Conservation (phyloP, 2,329 filamentous ascomycete genomes). For the Zalaria sp. region DNA sequence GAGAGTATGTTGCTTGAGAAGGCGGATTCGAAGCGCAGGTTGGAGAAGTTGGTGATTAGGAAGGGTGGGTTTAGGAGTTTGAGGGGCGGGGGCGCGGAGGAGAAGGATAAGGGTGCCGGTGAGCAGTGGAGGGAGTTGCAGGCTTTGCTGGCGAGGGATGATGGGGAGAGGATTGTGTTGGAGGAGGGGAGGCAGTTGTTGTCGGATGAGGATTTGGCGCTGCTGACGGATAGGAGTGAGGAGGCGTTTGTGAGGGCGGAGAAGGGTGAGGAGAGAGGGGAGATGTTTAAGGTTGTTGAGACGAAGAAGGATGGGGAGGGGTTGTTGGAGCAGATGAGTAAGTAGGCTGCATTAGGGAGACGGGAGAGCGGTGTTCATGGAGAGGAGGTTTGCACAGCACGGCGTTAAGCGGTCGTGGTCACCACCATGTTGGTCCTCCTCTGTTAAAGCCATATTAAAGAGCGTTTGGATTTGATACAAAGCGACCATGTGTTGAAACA, state of each 20-base stretch:
- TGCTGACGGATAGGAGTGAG: conserved; percentile 61
- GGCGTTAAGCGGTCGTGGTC: too few species aligned
- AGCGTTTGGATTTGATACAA: too few species aligned
- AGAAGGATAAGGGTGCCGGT: conserved; percentile 28
- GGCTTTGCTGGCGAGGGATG: conserved; percentile 41
- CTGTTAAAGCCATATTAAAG: too few species aligned
- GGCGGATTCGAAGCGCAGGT: conserved; percentile 77
- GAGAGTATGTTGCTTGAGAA: conserved; percentile 77
- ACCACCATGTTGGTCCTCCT: too few species aligned
- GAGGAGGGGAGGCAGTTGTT: conserved; percentile 49
- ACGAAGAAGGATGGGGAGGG: conserved; percentile 45
- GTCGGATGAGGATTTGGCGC: conserved; percentile 60
- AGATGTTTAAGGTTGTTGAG: conserved; percentile 46
- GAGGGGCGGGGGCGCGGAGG: conserved; percentile 21
- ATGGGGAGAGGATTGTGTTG: conserved; percentile 50
- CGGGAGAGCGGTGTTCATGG: too few species aligned
- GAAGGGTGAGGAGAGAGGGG: conserved; percentile 58
- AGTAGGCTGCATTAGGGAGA: conserved; percentile 7
- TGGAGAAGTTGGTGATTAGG: conserved; percentile 91
- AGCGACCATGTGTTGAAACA: too few species aligned
- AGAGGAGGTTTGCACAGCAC: too few species aligned
- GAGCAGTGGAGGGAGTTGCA: conserved; percentile 35
- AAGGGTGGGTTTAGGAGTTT: conserved; percentile 63
- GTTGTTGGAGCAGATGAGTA: conserved; percentile 34
- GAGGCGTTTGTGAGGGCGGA: conserved; percentile 61